Base-by-base conservation (phyloP, 2,329 filamentous ascomycete species). In the Phaeomoniella chlamydospora region DNA sequence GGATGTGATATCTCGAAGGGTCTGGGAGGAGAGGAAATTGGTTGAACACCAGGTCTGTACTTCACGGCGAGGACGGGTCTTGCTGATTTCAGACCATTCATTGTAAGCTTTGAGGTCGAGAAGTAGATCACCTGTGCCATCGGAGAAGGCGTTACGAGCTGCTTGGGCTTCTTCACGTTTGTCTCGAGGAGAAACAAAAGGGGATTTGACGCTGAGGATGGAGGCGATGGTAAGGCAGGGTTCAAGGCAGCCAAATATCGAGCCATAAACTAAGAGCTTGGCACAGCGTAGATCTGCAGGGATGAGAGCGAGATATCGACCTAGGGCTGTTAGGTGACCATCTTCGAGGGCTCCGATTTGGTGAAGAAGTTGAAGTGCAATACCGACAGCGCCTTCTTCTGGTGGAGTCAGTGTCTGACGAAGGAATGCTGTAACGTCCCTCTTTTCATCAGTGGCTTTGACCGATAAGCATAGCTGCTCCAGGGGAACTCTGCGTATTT, bases 391-490 rank as follows among this genome's bases (percentile, higher is more conserved):
- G 2, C 80, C 67, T 17, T 74, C 80, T 41, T 85, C 84, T 1
- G 90, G 90, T 0, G 90, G 90, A 1, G 88, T 94, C 5, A 94
- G 74, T 0, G 88, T 90, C 33, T 83, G 79, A 1, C 77, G 77
- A 9, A 98, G 68, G 59, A 98, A 98, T 2, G 61, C 64, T 4
- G 76, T 71, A 1, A 96, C 82, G 46, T 94, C 81, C n/a, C 40
- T 40, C 35, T 72, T 68, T 38, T 93, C 80, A 2, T 86, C 88
- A 4, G 45, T 47, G 13, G 88, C 86, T 43, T 90, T 82, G 31
- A 98, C 90, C 0, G 86, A 92, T 3, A 98, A 67, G 54, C 88
- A 96, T 16, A 96, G 72, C 51, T 96, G 88, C 56, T 98, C 90
- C 2, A 98, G 65, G 1, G 90, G 87, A 2, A 96, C 88, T 41